Conservation (phyloP, 208 protist species). For the Acanthamoeba sp. region DNA sequence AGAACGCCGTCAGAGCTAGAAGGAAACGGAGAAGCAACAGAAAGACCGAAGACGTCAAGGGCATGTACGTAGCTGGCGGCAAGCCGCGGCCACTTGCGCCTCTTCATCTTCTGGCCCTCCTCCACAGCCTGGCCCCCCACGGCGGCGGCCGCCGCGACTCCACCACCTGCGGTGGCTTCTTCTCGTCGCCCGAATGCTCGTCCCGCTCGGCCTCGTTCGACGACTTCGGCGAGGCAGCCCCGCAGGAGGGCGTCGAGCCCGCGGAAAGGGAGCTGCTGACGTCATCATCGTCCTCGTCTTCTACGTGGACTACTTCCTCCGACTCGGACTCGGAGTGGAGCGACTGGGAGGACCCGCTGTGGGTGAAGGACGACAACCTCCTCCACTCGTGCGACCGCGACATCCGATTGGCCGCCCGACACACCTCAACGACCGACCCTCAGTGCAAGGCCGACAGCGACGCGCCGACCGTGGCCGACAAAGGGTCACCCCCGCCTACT, state of each 20-base stretch:
- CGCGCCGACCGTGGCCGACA: no score
- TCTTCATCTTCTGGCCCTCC: background rate
- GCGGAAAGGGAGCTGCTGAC: no score
- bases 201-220: background rate
- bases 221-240: background rate
- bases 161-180: slow-evolving; percentile 14
- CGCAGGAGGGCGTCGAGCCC: no score
- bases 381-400: background rate
- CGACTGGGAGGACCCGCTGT: slow-evolving; percentile 50
- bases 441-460: no score
- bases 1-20: no score
- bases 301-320: background rate
- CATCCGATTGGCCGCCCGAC: background rate
- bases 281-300: background rate
- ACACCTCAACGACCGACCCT: no score
- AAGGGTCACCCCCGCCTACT: no score
- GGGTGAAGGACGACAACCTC: slow-evolving; percentile 8
- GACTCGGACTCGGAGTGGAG: slow-evolving; percentile 8
- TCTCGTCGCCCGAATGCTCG: background rate
- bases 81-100: background rate
- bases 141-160: background rate
- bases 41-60: no score
- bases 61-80: background rate
- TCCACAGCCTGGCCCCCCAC: background rate
- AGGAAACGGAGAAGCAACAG: no score